These are phyloP conservation scores for Dothistroma septosporum DNA, from an alignment of 2,329 filamentous ascomycete species.

Conservation along the genomic window DNA sequence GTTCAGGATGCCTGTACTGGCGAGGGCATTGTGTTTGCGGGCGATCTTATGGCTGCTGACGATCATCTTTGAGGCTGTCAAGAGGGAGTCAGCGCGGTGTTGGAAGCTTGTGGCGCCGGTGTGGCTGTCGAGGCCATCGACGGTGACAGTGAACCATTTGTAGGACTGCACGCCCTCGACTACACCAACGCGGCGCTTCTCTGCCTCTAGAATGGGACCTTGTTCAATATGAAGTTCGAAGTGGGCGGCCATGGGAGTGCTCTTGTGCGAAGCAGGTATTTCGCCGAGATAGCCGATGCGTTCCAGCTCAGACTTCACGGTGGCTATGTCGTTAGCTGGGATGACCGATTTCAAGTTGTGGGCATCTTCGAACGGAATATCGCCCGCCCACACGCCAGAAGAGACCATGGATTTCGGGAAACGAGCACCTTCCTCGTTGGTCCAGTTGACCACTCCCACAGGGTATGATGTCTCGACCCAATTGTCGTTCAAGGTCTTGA, in stretches of 20 bases:
- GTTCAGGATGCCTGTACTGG: conserved; percentile 66
- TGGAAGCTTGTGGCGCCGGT: conserved; percentile 69
- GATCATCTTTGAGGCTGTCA: conserved; percentile 65
- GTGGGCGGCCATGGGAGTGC: conserved; percentile 67
- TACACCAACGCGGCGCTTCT: conserved; percentile 61
- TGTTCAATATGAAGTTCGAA: conserved; percentile 87
- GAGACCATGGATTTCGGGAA: conserved; percentile 72
- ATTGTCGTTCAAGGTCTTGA: conserved; percentile 64
- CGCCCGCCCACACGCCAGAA: conserved; percentile 72
- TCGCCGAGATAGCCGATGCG: conserved; percentile 67
- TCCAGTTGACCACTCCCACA: conserved; percentile 74
- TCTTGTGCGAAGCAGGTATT: conserved; percentile 53
- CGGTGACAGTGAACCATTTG: conserved; percentile 65
- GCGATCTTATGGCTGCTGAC: conserved; percentile 62
- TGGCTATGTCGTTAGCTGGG: conserved; percentile 52
- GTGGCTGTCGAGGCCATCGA: conserved; percentile 65
- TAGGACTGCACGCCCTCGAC: conserved; percentile 72
- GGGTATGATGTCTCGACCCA: conserved; percentile 65
- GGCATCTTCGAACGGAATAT: conserved; percentile 59
- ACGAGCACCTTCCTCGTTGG: conserved; percentile 76
- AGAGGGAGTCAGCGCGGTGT: conserved; percentile 63
- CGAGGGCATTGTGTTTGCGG: conserved; percentile 56
- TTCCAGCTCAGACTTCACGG: conserved; percentile 64
- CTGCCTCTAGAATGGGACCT: conserved; percentile 67
- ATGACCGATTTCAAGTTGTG: conserved; percentile 59